Evolutionary conservation across 176 grass and related monocot species (phyloP).

Genomic region (Avena eriantha): DNA sequence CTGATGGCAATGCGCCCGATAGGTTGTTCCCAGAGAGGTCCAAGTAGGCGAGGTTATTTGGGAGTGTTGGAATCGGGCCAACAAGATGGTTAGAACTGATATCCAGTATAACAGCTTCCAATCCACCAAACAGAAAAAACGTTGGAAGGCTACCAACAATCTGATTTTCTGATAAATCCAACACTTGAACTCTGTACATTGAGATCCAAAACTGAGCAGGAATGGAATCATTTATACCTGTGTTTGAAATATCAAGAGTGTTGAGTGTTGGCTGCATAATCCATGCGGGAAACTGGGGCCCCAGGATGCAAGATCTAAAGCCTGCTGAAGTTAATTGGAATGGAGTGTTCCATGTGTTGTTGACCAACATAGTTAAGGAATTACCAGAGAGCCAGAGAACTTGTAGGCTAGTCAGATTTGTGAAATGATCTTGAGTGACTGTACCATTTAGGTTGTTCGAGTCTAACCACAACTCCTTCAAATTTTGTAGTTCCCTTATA

Average conservation of each 20-base stretch:
- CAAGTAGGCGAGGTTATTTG: not conserved
- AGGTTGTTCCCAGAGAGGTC: conserved; percentile 24
- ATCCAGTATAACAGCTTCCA: not conserved
- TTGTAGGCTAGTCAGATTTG: not conserved
- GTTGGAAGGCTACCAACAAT: not conserved
- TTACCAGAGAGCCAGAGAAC: not conserved
- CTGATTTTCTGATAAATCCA: not conserved
- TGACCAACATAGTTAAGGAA: not conserved
- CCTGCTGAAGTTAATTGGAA: not conserved
- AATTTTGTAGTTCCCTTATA: not conserved
- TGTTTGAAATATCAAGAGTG: conserved; percentile 10
- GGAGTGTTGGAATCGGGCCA: not conserved
- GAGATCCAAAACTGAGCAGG: not conserved
- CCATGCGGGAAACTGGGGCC: not conserved
- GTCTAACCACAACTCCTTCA: not conserved
- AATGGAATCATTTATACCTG: not conserved
- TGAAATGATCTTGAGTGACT: not conserved
- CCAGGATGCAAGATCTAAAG: conserved; percentile 13
- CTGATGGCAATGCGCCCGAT: not conserved
- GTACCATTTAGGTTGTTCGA: not conserved
- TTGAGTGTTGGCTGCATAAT: not conserved
- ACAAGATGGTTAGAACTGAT: conserved; percentile 18
- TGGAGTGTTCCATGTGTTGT: conserved; percentile 15
- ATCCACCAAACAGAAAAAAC: not conserved
- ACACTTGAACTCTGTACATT: not conserved